Evolutionary conservation across 768 basidiomycete species (phyloP).

Genomic region (Chlorophyllum brunneum): DNA sequence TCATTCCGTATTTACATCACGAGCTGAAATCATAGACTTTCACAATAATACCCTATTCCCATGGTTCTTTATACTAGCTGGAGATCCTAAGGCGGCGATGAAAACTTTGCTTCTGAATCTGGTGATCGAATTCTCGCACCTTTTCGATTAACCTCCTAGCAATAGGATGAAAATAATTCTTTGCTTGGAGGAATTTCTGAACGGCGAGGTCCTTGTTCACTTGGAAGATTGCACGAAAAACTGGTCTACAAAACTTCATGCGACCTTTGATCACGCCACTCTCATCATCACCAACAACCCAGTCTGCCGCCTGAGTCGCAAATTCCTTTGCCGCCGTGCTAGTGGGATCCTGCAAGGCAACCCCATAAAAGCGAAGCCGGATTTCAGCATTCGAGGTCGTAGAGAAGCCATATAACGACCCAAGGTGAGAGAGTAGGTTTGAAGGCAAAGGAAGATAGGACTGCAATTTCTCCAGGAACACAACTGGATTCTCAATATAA

Average conservation of each 20-base stretch:
- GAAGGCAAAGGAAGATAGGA: conserved; percentile 58
- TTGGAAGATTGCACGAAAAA: conserved; percentile 50
- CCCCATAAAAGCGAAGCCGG: conserved; percentile 71
- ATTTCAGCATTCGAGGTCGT: conserved; percentile 73
- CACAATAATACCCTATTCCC: background rate
- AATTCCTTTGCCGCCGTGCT: conserved; percentile 47
- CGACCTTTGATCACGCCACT: conserved; percentile 66
- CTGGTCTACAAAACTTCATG: conserved; percentile 82
- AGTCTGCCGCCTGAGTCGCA: conserved; percentile 51
- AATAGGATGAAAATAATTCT: conserved; percentile 69
- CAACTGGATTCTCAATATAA: conserved; percentile 41
- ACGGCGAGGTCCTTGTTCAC: conserved; percentile 54
- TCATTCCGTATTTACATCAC: background rate
- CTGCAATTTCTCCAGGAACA: conserved; percentile 80
- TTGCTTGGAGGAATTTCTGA: conserved; percentile 41
- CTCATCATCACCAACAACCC: conserved; percentile 66
- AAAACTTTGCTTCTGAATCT: background rate
- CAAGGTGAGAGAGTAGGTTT: conserved; percentile 57
- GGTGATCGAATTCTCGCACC: conserved; percentile 39
- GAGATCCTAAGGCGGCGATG: conserved; percentile 21
- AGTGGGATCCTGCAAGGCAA: conserved; percentile 52
- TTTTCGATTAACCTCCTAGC: conserved; percentile 73
- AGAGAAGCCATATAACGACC: conserved; percentile 42
- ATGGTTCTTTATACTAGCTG: background rate
- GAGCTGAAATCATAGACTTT: no score